Base-by-base conservation (phyloP, 257 asterid genomes). In the Buddleja alternifolia region DNA sequence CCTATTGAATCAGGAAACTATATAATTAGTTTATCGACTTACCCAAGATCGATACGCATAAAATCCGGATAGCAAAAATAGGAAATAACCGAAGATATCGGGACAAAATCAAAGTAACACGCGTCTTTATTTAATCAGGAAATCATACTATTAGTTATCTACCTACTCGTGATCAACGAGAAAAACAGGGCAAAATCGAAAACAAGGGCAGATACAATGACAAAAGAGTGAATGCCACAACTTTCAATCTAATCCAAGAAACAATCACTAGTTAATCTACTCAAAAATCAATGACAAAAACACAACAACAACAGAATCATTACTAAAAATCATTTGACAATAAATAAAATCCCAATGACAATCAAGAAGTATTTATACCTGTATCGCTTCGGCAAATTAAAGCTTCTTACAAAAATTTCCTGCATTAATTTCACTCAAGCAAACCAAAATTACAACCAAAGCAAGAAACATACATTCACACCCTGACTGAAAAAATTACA, bases 361-460 rank as follows among this genome's bases (percentile, higher is more conserved):
- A 56, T 37, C 42, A 63, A 64, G 17, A 71, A 71, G 14, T 12
- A 60, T 21, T 16, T 12, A 19, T 68, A 74, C 86, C 76, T 70
- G 57, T 8, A n/a, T 48, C 12, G 63, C 69, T 51, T 25, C 41
- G 3, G 55, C 56, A 63, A 72, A 69, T 42, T 14, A 63, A 81
- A 61, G 46, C 37, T 44, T 47, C 63, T 44, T 60, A n/a, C 24
- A 14, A 73, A 21, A 10, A 19, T 29, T 10, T 20, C 80, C 80
- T 61, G 78, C 82, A 70, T 17, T 64, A 17, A 46, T 64, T 2
- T 25, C 48, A 39, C 17, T 12, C 64, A 63, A 44, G 65, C 12
- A 58, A 71, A 24, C 55, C 60, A 45, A 44, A 41, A 65, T 70
- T 63, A 62, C 67, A 74, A 60, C 15, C 67, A n/a, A 25, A 44